Conservation (phyloP, 2,329 filamentous ascomycete genomes). For the Fusarium veterinarium region DNA sequence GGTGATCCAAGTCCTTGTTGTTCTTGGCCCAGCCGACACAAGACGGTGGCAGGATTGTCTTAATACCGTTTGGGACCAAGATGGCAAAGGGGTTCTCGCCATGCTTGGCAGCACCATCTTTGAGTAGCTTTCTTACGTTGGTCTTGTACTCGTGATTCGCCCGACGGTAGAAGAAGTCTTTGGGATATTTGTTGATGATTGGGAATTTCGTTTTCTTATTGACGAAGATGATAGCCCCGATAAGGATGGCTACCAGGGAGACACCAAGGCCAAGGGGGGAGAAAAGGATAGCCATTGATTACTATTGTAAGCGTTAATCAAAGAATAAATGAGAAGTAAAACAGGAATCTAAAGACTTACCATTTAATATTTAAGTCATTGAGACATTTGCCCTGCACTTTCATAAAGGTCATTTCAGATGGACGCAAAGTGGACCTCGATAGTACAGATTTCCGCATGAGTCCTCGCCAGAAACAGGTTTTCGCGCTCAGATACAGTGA, state of each 20-base stretch:
- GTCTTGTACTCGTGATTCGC: background rate
- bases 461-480: background rate
- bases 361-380: background rate
- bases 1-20: background rate
- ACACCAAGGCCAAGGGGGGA: background rate
- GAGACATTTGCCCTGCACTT: background rate
- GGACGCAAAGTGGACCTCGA: background rate
- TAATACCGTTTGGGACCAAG: background rate
- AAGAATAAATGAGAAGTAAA: background rate
- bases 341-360: accelerated
- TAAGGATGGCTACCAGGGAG: background rate
- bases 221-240: background rate
- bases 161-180: background rate
- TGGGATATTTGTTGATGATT: background rate
- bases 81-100: background rate
- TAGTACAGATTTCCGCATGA: background rate
- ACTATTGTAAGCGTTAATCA: accelerated
- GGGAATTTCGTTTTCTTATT: background rate
- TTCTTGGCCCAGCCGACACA: background rate
- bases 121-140: background rate
- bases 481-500: background rate
- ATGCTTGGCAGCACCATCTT: background rate
- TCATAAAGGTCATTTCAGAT: accelerated
- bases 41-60: background rate
- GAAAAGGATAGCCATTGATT: background rate